These are phyloP conservation scores for Clarireedia monteithiana DNA, from an alignment of 2,329 filamentous ascomycete genomes.

Conservation along the genomic window DNA sequence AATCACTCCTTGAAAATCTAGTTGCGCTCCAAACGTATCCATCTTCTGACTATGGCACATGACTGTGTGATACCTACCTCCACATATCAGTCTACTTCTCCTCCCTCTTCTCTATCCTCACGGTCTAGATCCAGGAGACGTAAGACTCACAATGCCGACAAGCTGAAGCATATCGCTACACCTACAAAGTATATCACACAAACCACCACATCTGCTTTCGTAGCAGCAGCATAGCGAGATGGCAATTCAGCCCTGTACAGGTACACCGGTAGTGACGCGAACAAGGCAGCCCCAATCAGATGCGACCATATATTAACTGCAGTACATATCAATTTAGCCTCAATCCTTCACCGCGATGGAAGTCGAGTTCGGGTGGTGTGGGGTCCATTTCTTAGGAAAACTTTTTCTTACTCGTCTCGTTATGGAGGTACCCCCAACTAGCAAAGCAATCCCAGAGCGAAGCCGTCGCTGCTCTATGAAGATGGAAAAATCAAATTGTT, in stretches of 20 bases:
- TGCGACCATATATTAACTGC: constrained; percentile 42
- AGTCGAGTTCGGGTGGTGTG: not conserved
- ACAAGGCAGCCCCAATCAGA: constrained; percentile 34
- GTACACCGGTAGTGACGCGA: constrained; percentile 32
- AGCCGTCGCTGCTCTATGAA: constrained; percentile 17
- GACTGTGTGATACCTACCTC: constrained; percentile 46
- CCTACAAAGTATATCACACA: constrained; percentile 37
- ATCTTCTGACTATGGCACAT: constrained; percentile 45
- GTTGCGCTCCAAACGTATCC: constrained; percentile 44
- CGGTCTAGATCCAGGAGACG: not conserved
- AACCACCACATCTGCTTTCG: constrained; percentile 33
- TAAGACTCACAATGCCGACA: constrained; percentile 35
- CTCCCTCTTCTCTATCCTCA: not conserved
- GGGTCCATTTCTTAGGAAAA: not conserved
- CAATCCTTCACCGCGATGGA: not conserved
- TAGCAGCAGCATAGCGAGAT: constrained; percentile 31
- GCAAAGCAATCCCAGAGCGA: constrained; percentile 23
- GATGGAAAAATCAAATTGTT: constrained; percentile 4
- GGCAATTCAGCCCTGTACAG: constrained; percentile 32
- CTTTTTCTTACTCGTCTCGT: constrained; percentile 29
- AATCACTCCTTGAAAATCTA: constrained; percentile 56
- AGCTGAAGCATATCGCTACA: constrained; percentile 37
- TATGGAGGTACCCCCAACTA: constrained; percentile 30
- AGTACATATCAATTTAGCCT: constrained; percentile 1
- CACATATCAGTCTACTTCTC: not conserved